Evolutionary conservation across 495 filamentous ascomycete genomes (phyloP).

Genomic region (Sporormia fimetaria): DNA sequence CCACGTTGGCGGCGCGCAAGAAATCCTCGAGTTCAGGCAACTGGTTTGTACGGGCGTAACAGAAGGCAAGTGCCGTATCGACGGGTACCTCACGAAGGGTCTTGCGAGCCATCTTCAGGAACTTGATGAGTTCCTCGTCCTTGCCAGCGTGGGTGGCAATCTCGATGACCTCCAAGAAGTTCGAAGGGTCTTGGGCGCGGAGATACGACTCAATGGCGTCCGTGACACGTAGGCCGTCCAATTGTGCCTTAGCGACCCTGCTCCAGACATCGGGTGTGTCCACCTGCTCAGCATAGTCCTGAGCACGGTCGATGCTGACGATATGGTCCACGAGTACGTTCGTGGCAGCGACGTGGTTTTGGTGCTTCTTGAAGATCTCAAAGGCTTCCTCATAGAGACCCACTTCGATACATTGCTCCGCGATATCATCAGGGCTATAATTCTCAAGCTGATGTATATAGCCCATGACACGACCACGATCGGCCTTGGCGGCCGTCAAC

Average conservation of each 20-base stretch:
- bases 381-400: constrained; percentile 96
- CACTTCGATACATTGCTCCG: constrained; percentile 83
- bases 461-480: constrained; percentile 89
- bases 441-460: constrained; percentile 86
- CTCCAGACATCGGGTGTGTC: constrained; percentile 98
- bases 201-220: constrained; percentile 98
- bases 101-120: constrained; percentile 92
- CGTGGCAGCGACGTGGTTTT: constrained; percentile 72
- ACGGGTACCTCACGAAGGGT: constrained; percentile 88
- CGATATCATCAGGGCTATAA: constrained; percentile 87
- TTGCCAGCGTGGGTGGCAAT: constrained; percentile 92
- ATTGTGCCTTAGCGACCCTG: constrained; percentile 93
- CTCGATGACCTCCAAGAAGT: constrained; percentile 93
- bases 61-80: constrained; percentile 88
- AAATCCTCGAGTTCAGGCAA: constrained; percentile 94
- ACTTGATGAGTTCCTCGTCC: constrained; percentile 96
- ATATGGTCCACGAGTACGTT: constrained; percentile 94
- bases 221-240: constrained; percentile 85
- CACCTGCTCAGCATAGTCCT: constrained; percentile 91
- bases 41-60: constrained; percentile 82
- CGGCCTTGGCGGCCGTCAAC: constrained; percentile 92
- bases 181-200: constrained; percentile 81
- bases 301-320: constrained; percentile 95
- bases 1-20: constrained; percentile 84
- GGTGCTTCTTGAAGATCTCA: constrained; percentile 96